Evolutionary conservation across 2,329 filamentous ascomycete species (phyloP).

Genomic region (Colletotrichum tropicicola): DNA sequence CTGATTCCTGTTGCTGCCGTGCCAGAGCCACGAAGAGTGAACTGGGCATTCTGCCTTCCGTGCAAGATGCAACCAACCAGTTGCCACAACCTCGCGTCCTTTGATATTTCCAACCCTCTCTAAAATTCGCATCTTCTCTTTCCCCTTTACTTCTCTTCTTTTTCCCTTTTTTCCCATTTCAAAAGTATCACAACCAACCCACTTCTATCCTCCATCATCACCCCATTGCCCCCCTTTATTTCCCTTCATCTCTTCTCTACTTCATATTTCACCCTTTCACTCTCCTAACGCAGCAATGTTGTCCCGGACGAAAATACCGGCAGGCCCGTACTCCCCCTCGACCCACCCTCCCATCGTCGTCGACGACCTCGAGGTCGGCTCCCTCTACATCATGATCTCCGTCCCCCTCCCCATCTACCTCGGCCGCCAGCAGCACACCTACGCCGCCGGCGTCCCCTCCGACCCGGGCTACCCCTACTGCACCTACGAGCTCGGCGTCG

Average conservation of each 20-base stretch:
- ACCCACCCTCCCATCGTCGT: slow-evolving; percentile 1
- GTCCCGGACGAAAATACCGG: neutral
- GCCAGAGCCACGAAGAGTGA: too few relatives aligned
- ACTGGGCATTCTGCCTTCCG: too few relatives aligned
- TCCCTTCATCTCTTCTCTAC: neutral
- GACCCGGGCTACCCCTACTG: slow-evolving; percentile 26
- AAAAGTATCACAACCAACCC: too few relatives aligned
- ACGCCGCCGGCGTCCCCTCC: neutral
- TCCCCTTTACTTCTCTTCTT: too few relatives aligned
- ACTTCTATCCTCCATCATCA: too few relatives aligned
- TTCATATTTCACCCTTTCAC: neutral
- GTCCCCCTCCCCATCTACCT: slow-evolving; percentile 22
- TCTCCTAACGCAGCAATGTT: neutral
- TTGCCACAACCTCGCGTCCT: too few relatives aligned
- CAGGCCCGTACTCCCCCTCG: slow-evolving; percentile 6
- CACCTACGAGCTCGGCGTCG: slow-evolving; percentile 32
- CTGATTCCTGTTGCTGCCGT: too few relatives aligned
- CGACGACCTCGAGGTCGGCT: slow-evolving; percentile 11
- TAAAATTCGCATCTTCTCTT: too few relatives aligned
- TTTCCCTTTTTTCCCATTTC: too few relatives aligned
- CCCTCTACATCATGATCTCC: slow-evolving; percentile 29
- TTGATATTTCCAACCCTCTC: too few relatives aligned
- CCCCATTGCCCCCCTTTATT: neutral
- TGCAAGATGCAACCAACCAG: too few relatives aligned
- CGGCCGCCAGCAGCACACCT: slow-evolving; percentile 6